Evolutionary conservation across 2,329 filamentous ascomycete species (phyloP).

Genomic region (Dactylellina parvicollis): DNA sequence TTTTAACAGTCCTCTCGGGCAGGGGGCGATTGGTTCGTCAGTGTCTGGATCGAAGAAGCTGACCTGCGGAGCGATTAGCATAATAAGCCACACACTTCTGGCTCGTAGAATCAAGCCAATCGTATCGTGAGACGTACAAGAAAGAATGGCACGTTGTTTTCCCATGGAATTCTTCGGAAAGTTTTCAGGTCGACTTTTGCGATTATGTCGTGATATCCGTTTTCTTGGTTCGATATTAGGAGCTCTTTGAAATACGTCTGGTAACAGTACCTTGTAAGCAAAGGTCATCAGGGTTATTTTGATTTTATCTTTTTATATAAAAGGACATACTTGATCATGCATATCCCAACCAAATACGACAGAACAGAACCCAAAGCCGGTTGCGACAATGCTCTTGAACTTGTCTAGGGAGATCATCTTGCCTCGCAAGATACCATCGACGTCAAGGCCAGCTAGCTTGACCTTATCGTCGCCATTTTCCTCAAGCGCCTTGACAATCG

Average conservation of each 20-base stretch:
- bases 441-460: slow-evolving; percentile 87
- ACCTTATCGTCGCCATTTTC: slow-evolving; percentile 77
- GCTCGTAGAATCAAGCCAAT: not conserved
- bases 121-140: slow-evolving; percentile 36
- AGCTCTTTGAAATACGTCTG: slow-evolving; percentile 86
- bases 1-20: slow-evolving; percentile 79
- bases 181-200: slow-evolving; percentile 80
- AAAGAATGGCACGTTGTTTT: slow-evolving; percentile 62
- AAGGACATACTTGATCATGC: slow-evolving; percentile 72
- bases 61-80: slow-evolving; percentile 62
- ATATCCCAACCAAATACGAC: slow-evolving; percentile 97
- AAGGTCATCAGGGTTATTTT: not conserved
- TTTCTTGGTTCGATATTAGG: slow-evolving; percentile 86
- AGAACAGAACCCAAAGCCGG: slow-evolving; percentile 92
- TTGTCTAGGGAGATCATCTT: slow-evolving; percentile 94
- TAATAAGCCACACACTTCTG: no score
- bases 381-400: slow-evolving; percentile 81
- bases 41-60: slow-evolving; percentile 86
- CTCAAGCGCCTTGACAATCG: slow-evolving; percentile 69
- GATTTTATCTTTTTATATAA: not conserved
- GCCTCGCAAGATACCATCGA: slow-evolving; percentile 82
- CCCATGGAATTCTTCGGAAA: slow-evolving; percentile 89
- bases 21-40: slow-evolving; percentile 75
- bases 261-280: not conserved
- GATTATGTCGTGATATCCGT: slow-evolving; percentile 86